These are phyloP conservation scores for Aspergillus sp. DNA, from an alignment of 2,329 filamentous ascomycete genomes.

Conservation along the genomic window DNA sequence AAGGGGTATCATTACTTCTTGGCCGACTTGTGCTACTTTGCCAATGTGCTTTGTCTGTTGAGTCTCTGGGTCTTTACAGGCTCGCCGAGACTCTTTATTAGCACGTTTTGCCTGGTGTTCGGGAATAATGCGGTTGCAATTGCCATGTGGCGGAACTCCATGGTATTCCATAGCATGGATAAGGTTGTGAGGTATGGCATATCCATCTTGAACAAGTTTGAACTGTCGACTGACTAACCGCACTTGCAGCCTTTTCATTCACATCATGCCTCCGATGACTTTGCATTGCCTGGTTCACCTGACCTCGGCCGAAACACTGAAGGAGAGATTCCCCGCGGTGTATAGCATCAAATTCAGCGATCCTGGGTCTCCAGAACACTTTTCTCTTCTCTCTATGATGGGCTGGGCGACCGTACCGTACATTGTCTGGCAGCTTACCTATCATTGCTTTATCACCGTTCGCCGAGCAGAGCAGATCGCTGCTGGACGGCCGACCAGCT, in stretches of 20 bases:
- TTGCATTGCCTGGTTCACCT: slow-evolving; percentile 92
- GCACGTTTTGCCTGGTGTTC: slow-evolving; percentile 86
- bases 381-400: slow-evolving; percentile 80
- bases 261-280: slow-evolving; percentile 96
- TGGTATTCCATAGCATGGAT: slow-evolving; percentile 98
- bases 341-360: slow-evolving; percentile 71
- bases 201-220: not conserved
- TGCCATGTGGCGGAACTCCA: slow-evolving; percentile 97
- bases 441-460: slow-evolving; percentile 94
- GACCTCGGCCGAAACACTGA: slow-evolving; percentile 63
- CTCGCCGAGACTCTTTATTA: slow-evolving; percentile 88
- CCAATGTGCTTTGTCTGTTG: slow-evolving; percentile 80
- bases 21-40: slow-evolving; percentile 96
- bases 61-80: slow-evolving; percentile 87
- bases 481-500: slow-evolving; percentile 90
- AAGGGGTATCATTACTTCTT: slow-evolving; percentile 96
- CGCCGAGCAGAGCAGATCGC: slow-evolving; percentile 94
- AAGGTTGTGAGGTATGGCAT: slow-evolving; percentile 76
- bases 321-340: slow-evolving; percentile 76
- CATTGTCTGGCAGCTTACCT: slow-evolving; percentile 84
- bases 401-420: slow-evolving; percentile 93
- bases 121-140: slow-evolving; percentile 98
- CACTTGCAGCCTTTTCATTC: slow-evolving; percentile 76
- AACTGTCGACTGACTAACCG: not conserved
- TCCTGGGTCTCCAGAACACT: slow-evolving; percentile 74